Conservation (phyloP, 768 basidiomycete genomes). For the Termitomyces sp. region DNA sequence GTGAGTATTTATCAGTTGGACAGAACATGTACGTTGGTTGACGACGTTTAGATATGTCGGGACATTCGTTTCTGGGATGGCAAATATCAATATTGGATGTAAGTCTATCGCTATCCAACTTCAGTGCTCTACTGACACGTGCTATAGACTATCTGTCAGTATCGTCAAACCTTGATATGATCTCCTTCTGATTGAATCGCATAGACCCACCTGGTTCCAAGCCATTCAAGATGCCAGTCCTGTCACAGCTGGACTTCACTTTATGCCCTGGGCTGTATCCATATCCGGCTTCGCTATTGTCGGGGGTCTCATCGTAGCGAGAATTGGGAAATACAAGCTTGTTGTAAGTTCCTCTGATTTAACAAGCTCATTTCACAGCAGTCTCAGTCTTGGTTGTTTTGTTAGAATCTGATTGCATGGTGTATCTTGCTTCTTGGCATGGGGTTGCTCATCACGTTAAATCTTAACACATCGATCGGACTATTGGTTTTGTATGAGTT, state of each 20-base stretch:
- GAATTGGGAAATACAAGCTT: slow-evolving; percentile 19
- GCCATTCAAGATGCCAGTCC: slow-evolving; percentile 31
- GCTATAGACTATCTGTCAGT: background rate
- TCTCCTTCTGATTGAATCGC: background rate
- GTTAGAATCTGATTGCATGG: slow-evolving; percentile 17
- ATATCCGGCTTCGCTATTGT: slow-evolving; percentile 35
- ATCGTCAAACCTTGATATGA: background rate
- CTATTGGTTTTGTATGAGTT: slow-evolving; percentile 6
- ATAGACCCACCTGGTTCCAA: slow-evolving; percentile 27
- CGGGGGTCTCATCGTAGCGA: slow-evolving; percentile 25
- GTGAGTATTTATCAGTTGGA: background rate
- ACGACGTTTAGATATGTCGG: slow-evolving; percentile 2
- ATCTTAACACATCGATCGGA: slow-evolving; percentile 19
- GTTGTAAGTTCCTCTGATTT: slow-evolving; percentile 17
- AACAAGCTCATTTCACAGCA: background rate
- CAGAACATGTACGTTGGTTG: background rate
- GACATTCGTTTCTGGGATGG: slow-evolving; percentile 7
- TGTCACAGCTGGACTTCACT: slow-evolving; percentile 29
- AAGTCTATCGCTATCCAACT: background rate
- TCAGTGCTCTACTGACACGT: background rate
- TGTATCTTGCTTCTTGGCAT: slow-evolving; percentile 25
- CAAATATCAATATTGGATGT: slow-evolving; percentile 6
- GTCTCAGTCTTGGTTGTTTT: background rate
- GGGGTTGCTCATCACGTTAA: slow-evolving; percentile 30
- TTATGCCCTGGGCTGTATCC: slow-evolving; percentile 28